Evolutionary conservation across 164 flowering plant species (phyloP).

Genomic region (Brasenia schreberi): DNA sequence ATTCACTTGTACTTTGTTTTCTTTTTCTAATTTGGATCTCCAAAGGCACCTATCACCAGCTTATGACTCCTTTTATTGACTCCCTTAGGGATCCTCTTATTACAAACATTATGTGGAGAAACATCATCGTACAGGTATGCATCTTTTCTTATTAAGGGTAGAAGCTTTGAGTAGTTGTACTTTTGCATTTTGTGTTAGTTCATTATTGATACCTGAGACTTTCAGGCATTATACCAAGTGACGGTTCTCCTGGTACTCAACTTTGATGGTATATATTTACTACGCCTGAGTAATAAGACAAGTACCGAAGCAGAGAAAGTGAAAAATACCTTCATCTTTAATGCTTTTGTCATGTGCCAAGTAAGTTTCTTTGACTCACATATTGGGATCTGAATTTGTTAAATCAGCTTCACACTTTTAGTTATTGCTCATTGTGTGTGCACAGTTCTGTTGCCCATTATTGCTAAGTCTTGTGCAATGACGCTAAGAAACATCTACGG

Average conservation of each 20-base stretch:
- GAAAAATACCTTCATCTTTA: constrained; percentile 83
- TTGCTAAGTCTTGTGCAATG: no score
- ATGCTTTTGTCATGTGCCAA: constrained; percentile 85
- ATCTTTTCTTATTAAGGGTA: neutral
- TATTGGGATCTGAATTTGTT: neutral
- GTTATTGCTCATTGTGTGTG: no score
- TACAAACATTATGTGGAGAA: constrained; percentile 98
- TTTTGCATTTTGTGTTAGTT: neutral
- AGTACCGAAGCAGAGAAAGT: constrained; percentile 31
- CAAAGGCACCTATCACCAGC: neutral
- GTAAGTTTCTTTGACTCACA: constrained; percentile 20
- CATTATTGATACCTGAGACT: constrained; percentile 1
- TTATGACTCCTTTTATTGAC: neutral
- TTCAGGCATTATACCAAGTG: constrained; percentile 91
- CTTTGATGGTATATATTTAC: constrained; percentile 43
- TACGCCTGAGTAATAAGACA: constrained; percentile 21
- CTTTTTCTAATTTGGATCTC: neutral
- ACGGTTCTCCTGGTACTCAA: constrained; percentile 61
- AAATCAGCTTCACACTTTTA: no score
- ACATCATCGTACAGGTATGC: constrained; percentile 68
- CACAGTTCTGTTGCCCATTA: no score
- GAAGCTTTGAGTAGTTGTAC: neutral
- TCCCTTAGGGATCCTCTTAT: constrained; percentile 76
- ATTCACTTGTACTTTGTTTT: neutral
- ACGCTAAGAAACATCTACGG: no score